Conservation (phyloP, 768 basidiomycete species). For the Auriscalpium vulgare region DNA sequence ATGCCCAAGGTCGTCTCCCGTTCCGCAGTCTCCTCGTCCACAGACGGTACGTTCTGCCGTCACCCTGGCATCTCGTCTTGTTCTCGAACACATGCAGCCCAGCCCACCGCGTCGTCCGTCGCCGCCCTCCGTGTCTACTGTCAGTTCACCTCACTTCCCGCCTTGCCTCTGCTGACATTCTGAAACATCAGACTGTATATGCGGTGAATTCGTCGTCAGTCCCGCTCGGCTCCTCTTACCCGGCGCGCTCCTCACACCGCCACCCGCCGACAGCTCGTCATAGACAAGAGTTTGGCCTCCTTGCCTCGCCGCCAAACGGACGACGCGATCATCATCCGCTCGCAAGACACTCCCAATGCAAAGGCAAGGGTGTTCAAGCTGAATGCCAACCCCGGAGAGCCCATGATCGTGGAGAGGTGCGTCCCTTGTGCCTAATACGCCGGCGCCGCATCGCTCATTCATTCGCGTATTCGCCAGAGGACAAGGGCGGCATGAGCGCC, state of each 20-base stretch:
- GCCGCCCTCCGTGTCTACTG: constrained; percentile 78
- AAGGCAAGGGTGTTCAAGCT: constrained; percentile 79
- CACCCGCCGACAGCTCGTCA: constrained; percentile 51
- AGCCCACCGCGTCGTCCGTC: constrained; percentile 70
- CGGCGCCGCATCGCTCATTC: constrained; percentile 18
- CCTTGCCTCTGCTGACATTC: constrained; percentile 4
- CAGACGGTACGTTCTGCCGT: constrained; percentile 51
- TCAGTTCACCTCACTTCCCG: constrained; percentile 28
- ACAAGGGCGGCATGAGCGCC: constrained; percentile 62
- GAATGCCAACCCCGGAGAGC: constrained; percentile 62
- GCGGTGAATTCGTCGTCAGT: constrained; percentile 78
- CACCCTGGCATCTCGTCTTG: neutral
- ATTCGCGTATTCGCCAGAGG: constrained; percentile 28
- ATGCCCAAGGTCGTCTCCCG: constrained; percentile 94
- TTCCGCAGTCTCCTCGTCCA: constrained; percentile 82
- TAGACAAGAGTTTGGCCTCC: constrained; percentile 63
- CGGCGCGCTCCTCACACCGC: neutral
- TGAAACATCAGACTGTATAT: constrained; percentile 60
- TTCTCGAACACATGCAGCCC: constrained; percentile 36
- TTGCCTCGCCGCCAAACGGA: constrained; percentile 73
- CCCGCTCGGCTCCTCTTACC: neutral
- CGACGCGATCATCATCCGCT: constrained; percentile 71
- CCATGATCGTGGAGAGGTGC: constrained; percentile 75
- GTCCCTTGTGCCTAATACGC: constrained; percentile 17
- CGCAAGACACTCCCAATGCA: constrained; percentile 48